Conservation (phyloP, 1,284 basidiomycete species). For the Moniliophthora roreri region DNA sequence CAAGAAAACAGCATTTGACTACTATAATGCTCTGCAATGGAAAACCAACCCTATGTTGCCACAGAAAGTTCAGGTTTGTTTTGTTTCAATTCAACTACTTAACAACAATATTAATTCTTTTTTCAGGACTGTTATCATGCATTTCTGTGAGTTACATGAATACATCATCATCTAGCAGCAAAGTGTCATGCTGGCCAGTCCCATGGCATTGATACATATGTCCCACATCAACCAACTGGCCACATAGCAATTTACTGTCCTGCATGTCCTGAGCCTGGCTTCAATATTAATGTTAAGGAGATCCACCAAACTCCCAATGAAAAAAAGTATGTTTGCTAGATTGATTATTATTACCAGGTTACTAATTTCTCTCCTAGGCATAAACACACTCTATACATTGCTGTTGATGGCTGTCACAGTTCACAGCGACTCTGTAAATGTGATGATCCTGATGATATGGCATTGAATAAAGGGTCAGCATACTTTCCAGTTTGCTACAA, state of each 20-base stretch:
- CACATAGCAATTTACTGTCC: slow-evolving; percentile 26
- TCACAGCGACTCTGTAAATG: slow-evolving; percentile 25
- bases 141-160: slow-evolving; percentile 20
- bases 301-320: slow-evolving; percentile 10
- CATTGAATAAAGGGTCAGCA: slow-evolving; percentile 23
- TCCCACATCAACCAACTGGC: slow-evolving; percentile 16
- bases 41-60: slow-evolving; percentile 23
- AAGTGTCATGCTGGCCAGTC: slow-evolving; percentile 23
- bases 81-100: background rate
- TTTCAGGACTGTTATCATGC: slow-evolving; percentile 25
- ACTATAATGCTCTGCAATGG: slow-evolving; percentile 21
- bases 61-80: slow-evolving; percentile 21
- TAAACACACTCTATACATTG: too few relatives aligned
- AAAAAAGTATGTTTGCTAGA: slow-evolving; percentile 12
- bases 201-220: slow-evolving; percentile 21
- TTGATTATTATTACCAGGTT: background rate
- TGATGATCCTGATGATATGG: slow-evolving; percentile 27
- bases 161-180: slow-evolving; percentile 25
- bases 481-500: slow-evolving; percentile 21
- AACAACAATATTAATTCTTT: too few relatives aligned
- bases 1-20: slow-evolving; percentile 27
- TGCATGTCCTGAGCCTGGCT: slow-evolving; percentile 27
- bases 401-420: slow-evolving; percentile 27
- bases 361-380: slow-evolving; percentile 1
- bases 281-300: slow-evolving; percentile 24